Evolutionary conservation across 495 filamentous ascomycete genomes (phyloP).

Genomic region (Xylaria grammica): DNA sequence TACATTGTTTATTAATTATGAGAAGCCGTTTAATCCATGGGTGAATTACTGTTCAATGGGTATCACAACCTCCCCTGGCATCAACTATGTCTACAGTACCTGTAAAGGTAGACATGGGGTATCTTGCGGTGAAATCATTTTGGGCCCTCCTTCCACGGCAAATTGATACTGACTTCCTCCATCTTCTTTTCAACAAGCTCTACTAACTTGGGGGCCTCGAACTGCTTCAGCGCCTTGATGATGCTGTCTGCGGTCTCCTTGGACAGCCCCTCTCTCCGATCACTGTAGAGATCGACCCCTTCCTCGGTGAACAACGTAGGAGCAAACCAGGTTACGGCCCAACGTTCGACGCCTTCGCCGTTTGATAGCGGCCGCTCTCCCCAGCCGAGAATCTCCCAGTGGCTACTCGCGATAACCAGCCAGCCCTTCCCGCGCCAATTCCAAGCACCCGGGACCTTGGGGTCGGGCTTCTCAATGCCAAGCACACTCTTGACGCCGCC

Average conservation of each 20-base stretch:
- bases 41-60: background rate
- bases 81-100: background rate
- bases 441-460: constrained; percentile 55
- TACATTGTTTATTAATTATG: constrained; percentile 6
- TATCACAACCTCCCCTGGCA: constrained; percentile 11
- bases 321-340: constrained; percentile 77
- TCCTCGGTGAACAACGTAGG: constrained; percentile 76
- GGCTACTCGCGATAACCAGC: constrained; percentile 65
- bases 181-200: constrained; percentile 50
- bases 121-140: constrained; percentile 15
- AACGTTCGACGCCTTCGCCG: constrained; percentile 49
- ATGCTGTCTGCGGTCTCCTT: constrained; percentile 52
- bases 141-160: constrained; percentile 48
- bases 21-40: background rate
- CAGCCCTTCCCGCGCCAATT: constrained; percentile 74
- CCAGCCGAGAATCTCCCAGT: constrained; percentile 79
- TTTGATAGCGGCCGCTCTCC: constrained; percentile 52
- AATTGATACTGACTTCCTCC: constrained; percentile 47
- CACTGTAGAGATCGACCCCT: constrained; percentile 74
- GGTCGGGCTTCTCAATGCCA: constrained; percentile 65
- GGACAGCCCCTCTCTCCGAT: constrained; percentile 57
- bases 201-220: constrained; percentile 46
- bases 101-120: background rate
- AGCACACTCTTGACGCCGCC: constrained; percentile 58
- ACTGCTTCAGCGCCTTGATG: constrained; percentile 46